A percentile compares a stretch with the other conserved stretches of the same genome.
Conservation (phyloP, 805 yeast genomes). For the Jamesozyma lodderae region DNA sequence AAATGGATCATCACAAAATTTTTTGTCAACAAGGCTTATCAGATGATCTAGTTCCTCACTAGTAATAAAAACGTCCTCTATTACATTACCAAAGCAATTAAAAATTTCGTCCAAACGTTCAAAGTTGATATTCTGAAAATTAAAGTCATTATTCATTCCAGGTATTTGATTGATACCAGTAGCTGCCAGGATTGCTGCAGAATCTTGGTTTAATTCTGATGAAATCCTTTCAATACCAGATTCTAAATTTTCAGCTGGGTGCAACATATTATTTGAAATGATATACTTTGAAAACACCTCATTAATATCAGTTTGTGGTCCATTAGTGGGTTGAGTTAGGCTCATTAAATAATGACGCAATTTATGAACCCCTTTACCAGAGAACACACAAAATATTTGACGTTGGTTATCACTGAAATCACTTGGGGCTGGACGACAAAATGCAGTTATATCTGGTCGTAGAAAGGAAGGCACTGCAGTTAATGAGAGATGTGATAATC, state of each 20-base stretch:
- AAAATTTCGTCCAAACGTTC: slow-evolving; percentile 25
- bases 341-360: slow-evolving; percentile 60
- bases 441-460: slow-evolving; percentile 73
- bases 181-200: slow-evolving; percentile 30
- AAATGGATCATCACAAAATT: slow-evolving; percentile 28
- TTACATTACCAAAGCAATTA: slow-evolving; percentile 13
- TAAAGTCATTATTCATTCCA: slow-evolving; percentile 23
- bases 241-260: slow-evolving; percentile 21
- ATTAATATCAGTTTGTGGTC: slow-evolving; percentile 28
- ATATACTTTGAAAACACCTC: slow-evolving; percentile 27
- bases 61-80: slow-evolving; percentile 6
- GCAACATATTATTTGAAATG: slow-evolving; percentile 19
- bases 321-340: slow-evolving; percentile 28
- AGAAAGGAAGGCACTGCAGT: slow-evolving; percentile 91
- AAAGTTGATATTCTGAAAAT: slow-evolving; percentile 27
- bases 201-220: slow-evolving; percentile 24
- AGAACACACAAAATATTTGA: slow-evolving; percentile 81
- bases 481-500: slow-evolving; percentile 78
- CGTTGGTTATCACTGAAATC: slow-evolving; percentile 85
- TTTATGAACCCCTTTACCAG: slow-evolving; percentile 78
- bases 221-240: slow-evolving; percentile 25
- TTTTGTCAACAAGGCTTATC: slow-evolving; percentile 19
- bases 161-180: slow-evolving; percentile 27
- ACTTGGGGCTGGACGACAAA: slow-evolving; percentile 86
- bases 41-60: slow-evolving; percentile 17